Evolutionary conservation across 2,329 filamentous ascomycete species (phyloP), one percentile per base, ranked within the genome.

Genomic region (Diaporthe longicolla): DNA sequence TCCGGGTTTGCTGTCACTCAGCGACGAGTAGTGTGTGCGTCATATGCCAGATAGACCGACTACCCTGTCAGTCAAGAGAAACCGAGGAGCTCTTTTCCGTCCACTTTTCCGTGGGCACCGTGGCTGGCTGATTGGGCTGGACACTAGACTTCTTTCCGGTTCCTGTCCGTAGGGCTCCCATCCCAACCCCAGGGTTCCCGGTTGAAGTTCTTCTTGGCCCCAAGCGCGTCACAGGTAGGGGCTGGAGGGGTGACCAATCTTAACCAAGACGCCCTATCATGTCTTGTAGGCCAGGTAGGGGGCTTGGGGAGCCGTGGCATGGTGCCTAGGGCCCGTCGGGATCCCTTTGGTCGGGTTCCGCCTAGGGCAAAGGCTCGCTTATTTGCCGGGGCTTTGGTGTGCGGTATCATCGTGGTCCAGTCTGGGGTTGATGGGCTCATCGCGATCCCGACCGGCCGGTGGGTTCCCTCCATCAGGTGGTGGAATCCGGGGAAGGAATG

Each of bases 91-190:
- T 10, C 21, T 52, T 24, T 52, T 24, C 48, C 48, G n/a, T 26
- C 1, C 21, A 24, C 37, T 29, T 63, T 45, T 45, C 40, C 40
- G 40, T 7, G 40, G 40, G 40, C 15, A 17, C 37, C 24, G 40
- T 32, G 24, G 40, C 40, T 19, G 15, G 19, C 19, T 24, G n/a
- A 19, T 4, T 5, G 45, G 24, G 24, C 40, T 10, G 11, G 19
- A 52, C 13, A 35, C 61, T 66, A 52, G 63, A 10, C 63, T 66
- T 66, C 35, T 35, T 66, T 66, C 43, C 61, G 43, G 61, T 35
- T 50, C 43, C 43, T 52, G 26, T 50, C 61, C 61, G 61, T 24
- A 50, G 43, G 61, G 61, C 29, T 21, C 21, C 40, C 24, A 21
- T 45, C 15, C 11, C 40, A 43, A 21, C 21, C 15, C 11, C 40